A percentile compares a stretch with the other conserved stretches of the same genome.
Evolutionary conservation across 164 flowering plant species (phyloP).

Genomic region (Magnolia sinica): DNA sequence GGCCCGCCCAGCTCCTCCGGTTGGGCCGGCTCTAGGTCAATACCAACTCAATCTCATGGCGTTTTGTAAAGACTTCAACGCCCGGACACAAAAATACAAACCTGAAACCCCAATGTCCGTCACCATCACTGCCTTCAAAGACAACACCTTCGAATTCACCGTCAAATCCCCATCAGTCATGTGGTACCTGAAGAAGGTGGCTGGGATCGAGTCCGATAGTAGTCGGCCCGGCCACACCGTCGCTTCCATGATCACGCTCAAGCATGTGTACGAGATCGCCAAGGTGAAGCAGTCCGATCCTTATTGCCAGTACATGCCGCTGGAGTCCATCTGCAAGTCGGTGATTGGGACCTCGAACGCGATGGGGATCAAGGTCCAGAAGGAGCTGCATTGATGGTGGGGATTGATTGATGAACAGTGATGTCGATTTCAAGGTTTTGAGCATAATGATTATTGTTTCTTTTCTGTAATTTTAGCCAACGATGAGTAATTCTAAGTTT

Average conservation of each 20-base stretch:
- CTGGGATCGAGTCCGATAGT: constrained; percentile 79
- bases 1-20: constrained; percentile 88
- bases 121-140: constrained; percentile 80
- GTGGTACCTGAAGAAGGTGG: constrained; percentile 93
- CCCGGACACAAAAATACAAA: constrained; percentile 90
- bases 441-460: too few relatives aligned
- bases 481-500: too few relatives aligned
- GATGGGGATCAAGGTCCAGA: constrained; percentile 83
- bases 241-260: constrained; percentile 59
- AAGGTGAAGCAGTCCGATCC: constrained; percentile 92
- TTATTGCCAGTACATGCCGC: constrained; percentile 66
- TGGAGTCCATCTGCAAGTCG: constrained; percentile 74
- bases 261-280: constrained; percentile 88
- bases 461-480: too few relatives aligned
- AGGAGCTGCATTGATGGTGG: constrained; percentile 55
- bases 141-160: constrained; percentile 87
- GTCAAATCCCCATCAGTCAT: constrained; percentile 87
- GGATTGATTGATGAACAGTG: too few relatives aligned
- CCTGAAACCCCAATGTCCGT: constrained; percentile 92
- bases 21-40: constrained; percentile 92
- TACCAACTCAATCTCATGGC: constrained; percentile 92
- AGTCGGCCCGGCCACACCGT: constrained; percentile 68
- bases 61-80: constrained; percentile 99
- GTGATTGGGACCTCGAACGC: constrained; percentile 80
- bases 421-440: background rate